A percentile compares a stretch with the other conserved stretches of the same genome.
Conservation (phyloP, 192 early-diverging fungal genomes). For the Linnemannia exigua region DNA sequence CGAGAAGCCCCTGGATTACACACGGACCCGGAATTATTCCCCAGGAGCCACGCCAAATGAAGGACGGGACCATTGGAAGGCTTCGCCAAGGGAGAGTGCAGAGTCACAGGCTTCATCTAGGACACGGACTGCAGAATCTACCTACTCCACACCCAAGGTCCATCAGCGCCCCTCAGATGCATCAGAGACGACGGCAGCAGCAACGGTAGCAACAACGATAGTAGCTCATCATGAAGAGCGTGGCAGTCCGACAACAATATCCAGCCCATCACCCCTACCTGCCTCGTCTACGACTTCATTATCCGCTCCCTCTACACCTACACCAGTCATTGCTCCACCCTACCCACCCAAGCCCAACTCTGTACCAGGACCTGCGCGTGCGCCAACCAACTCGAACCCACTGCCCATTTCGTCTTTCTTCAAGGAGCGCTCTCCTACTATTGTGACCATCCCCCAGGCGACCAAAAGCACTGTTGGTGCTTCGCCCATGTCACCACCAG, state of each 20-base stretch:
- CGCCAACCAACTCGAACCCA: slow-evolving; percentile 44
- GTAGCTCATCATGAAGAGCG: neutral
- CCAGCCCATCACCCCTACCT: neutral
- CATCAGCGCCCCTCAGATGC: neutral
- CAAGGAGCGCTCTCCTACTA: slow-evolving; percentile 24
- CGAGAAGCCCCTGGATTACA: slow-evolving; percentile 11
- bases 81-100: slow-evolving; percentile 18
- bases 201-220: neutral
- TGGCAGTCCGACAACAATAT: neutral
- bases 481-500: slow-evolving; percentile 22
- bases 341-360: neutral
- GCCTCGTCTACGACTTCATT: neutral
- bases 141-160: slow-evolving; percentile 11
- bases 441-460: neutral
- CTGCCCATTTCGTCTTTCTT: slow-evolving; percentile 45
- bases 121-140: slow-evolving; percentile 22
- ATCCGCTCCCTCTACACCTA: neutral
- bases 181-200: neutral
- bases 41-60: slow-evolving; percentile 16
- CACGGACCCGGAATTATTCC: slow-evolving; percentile 38
- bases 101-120: slow-evolving; percentile 26
- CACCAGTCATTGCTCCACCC: neutral
- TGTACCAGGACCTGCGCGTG: neutral
- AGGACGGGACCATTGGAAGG: slow-evolving; percentile 22
- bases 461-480: neutral